Base-by-base conservation (phyloP, 2,329 filamentous ascomycete species). In the Elsinoe australis region DNA sequence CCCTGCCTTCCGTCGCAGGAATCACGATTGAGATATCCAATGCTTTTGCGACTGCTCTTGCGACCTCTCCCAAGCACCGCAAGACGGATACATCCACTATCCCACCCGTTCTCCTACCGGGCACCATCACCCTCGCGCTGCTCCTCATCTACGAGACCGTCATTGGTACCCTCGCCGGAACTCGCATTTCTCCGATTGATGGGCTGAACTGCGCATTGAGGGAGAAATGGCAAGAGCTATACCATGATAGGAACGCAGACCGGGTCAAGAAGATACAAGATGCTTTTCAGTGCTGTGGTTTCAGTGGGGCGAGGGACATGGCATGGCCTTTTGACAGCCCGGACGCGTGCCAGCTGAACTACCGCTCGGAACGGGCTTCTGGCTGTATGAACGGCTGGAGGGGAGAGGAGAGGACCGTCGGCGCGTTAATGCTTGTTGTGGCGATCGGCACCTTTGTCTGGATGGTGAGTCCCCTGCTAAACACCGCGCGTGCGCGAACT, bases 281-380 rank as follows among this genome's bases (percentile, higher is more conserved):
- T 58, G 61, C 71, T 0, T 73, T 85, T 24, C 59, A 73, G 5
- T 87, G 83, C 65, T 87, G 83, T 55, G 83, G 83, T 0, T 68
- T 85, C 26, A 71, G 71, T 49, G 72, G 68, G 3, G 59, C 77
- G 21, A 62, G 59, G 22, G 81, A 87, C 57, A 76, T 74, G 54
- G 74, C 76, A 0, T 85, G 74, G 68, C 83, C 83, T 0, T 85
- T 83, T 51, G 42, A 62, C 35, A 52, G 57, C 33, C 33, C 49
- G 15, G 54, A 63, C 34, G 60, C 64, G 9, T 83, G 80, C 57
- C 54, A 64, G 3, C 59, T 67, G 36, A 62, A 69, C 3, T 79
- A 71, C 53, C 10, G 26, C 22, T 18, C 21, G 4, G 67, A 68
- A 0, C 67, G 77, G 22, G 61, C 58, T 0, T 24, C 9, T 7